Base-by-base conservation (phyloP, 345 rosid genomes). In the Chamaenerion angustifolium region DNA sequence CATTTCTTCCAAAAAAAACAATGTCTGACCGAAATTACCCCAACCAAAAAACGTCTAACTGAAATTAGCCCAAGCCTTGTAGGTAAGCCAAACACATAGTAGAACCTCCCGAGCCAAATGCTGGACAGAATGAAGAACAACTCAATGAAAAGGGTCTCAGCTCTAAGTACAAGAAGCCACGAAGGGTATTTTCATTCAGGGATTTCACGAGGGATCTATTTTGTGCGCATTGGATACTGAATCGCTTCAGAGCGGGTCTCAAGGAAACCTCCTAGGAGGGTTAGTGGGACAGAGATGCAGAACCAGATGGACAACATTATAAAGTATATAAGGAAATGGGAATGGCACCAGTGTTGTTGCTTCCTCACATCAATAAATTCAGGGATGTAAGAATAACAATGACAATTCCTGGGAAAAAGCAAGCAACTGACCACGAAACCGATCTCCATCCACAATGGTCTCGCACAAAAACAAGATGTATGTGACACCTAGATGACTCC, bases 211-310 rank as follows among this genome's bases (percentile, higher is more conserved):
- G 63, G 45, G 7, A 44, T 4, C 0, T 10, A 50, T 23, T 51
- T 59, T 16, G 45, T 51, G 7, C 42, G 19, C 0, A 51, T 45
- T 6, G 63, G 56, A 19, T 59, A 51, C 16, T 44, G 44, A 19
- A 51, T 59, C 3, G 21, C 23, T 14, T 51, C 23, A 0, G 63
- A 43, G 19, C 44, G 8, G 5, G 50, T 51, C 0, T 11, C 56
- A 9, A 59, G 44, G 41, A 51, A 21, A 23, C 63, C 63, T 18
- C 56, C 63, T 44, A 59, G 15, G 6, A 52, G 63, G 11, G 46
- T n/a, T n/a, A n/a, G n/a, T n/a, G n/a, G n/a, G n/a, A n/a, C n/a
- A n/a, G n/a, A n/a, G n/a, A n/a, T n/a, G 55, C 55, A 59, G 56
- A 59, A 59, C 51, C 40, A 59, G 35, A 59, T 37, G 4, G n/a